Evolutionary conservation across 768 basidiomycete species (phyloP).

Genomic region (Hemileccinum rubropunctum): DNA sequence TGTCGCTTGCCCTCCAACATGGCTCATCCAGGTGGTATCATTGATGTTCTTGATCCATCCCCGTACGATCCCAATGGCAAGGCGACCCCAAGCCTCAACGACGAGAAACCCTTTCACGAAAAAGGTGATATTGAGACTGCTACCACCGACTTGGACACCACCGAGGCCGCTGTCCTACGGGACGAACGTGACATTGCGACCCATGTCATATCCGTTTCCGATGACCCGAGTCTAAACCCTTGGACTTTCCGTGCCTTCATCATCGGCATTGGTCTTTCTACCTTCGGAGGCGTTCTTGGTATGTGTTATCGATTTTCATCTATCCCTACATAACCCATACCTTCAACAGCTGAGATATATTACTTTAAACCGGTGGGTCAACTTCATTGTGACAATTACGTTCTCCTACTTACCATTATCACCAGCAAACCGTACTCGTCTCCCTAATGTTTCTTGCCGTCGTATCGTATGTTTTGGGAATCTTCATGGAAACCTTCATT

Average conservation of each 20-base stretch:
- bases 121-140: constrained; percentile 36
- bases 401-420: neutral
- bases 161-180: constrained; percentile 27
- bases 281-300: constrained; percentile 55
- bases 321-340: constrained; percentile 1
- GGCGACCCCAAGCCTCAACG: constrained; percentile 6
- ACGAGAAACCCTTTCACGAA: constrained; percentile 23
- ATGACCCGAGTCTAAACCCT: constrained; percentile 26
- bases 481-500: constrained; percentile 44
- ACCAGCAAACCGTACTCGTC: constrained; percentile 51
- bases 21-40: constrained; percentile 1
- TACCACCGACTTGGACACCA: constrained; percentile 8
- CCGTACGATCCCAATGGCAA: neutral
- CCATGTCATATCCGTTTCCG: constrained; percentile 42
- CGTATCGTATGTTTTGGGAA: constrained; percentile 49
- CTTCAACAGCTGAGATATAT: constrained; percentile 49
- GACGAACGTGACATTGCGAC: constrained; percentile 48
- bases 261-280: constrained; percentile 52
- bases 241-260: constrained; percentile 48
- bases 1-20: constrained; percentile 3
- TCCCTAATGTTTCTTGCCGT: constrained; percentile 57
- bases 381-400: neutral
- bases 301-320: constrained; percentile 5
- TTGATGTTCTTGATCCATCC: constrained; percentile 1
- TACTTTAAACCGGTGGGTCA: constrained; percentile 53